These are phyloP conservation scores for Magnolia changhungtana DNA, from an alignment of 164 flowering plant genomes.

Conservation along the genomic window DNA sequence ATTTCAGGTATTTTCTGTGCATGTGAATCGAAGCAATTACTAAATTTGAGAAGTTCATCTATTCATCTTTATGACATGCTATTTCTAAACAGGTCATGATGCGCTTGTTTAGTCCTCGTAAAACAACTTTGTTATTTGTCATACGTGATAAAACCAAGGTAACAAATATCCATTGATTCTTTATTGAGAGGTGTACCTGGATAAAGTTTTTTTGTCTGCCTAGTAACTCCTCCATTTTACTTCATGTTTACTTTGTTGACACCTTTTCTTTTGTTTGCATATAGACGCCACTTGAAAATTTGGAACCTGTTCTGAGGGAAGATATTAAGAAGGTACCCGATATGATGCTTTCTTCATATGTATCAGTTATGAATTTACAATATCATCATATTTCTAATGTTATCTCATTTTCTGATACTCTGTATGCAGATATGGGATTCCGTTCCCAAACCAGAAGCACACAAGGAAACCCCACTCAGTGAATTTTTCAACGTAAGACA, in stretches of 20 bases:
- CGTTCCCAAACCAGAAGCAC: slow-evolving; percentile 88
- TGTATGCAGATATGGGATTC: slow-evolving; percentile 86
- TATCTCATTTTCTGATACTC: slow-evolving; percentile 7
- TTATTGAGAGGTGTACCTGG: neutral
- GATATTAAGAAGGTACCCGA: slow-evolving; percentile 83
- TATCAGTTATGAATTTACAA: neutral
- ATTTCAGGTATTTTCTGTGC: slow-evolving; percentile 56
- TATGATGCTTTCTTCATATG: neutral
- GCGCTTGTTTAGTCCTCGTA: slow-evolving; percentile 97
- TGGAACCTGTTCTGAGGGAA: slow-evolving; percentile 92
- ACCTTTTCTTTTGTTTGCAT: slow-evolving; percentile 11
- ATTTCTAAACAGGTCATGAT: slow-evolving; percentile 76
- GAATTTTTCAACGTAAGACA: slow-evolving; percentile 91
- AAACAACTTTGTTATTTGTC: slow-evolving; percentile 91
- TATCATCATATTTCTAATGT: neutral
- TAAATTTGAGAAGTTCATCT: slow-evolving; percentile 1
- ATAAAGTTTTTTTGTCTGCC: neutral
- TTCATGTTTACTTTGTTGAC: neutral
- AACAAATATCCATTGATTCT: neutral
- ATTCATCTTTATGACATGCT: slow-evolving; percentile 5
- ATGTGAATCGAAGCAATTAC: neutral
- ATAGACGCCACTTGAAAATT: slow-evolving; percentile 88
- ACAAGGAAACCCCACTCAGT: slow-evolving; percentile 82
- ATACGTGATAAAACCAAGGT: slow-evolving; percentile 97
- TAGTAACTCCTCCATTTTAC: neutral